phyloP scores from a whole-genome alignment of 257 asterid genomes.

The Apocynum venetum region DNA sequence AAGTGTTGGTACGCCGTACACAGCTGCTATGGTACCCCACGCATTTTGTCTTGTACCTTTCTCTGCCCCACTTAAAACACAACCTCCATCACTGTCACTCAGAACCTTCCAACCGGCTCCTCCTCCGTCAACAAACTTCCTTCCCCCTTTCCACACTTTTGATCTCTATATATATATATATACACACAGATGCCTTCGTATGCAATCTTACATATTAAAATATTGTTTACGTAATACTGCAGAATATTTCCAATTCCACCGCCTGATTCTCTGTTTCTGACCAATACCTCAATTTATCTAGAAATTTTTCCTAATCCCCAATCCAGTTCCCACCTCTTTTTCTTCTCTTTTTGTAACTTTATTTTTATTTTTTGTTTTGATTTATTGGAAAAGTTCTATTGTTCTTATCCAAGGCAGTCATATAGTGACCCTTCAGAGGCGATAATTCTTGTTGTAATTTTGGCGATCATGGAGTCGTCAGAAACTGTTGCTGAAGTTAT shows the following conservation, averaged over 20 bases:
- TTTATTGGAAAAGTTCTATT: not conserved
- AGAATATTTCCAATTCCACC: not conserved
- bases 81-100: not conserved
- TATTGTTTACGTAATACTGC: not conserved
- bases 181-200: not conserved
- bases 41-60: conserved; percentile 2
- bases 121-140: not conserved
- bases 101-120: conserved; percentile 14
- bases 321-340: not conserved
- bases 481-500: conserved; percentile 34
- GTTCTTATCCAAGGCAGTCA: too few relatives aligned
- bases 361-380: not conserved
- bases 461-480: conserved; percentile 61
- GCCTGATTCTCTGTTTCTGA: conserved; percentile 3
- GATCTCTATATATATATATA: not conserved
- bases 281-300: not conserved
- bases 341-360: not conserved
- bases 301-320: conserved; percentile 4
- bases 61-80: not conserved
- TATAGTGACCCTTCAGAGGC: not conserved
- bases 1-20: not conserved
- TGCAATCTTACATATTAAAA: not conserved
- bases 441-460: not conserved
- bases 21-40: not conserved
- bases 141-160: not conserved